Evolutionary conservation across 23 red algal genomes (phyloP).

Genomic region (Pyropia haitanensis): DNA sequence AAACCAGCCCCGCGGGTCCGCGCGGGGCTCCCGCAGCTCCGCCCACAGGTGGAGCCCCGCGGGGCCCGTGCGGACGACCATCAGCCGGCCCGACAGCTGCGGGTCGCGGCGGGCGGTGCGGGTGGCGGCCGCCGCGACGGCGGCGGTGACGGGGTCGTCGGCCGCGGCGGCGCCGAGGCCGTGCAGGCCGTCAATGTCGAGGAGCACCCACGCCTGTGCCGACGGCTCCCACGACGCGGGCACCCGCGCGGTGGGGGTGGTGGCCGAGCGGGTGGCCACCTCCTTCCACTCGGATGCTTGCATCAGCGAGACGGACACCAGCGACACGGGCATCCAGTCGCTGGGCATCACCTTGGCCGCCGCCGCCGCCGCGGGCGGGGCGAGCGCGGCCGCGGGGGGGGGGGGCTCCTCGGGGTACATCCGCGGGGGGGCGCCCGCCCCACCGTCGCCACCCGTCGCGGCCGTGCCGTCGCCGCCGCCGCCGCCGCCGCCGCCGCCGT

Average conservation of each 20-base stretch:
- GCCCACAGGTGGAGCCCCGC: constrained; percentile 55
- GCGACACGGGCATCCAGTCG: constrained; percentile 37
- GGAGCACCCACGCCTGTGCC: constrained; percentile 54
- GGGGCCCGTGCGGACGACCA: constrained; percentile 59
- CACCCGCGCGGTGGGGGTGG: constrained; percentile 4
- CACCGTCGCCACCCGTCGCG: too few relatives aligned
- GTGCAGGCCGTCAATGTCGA: constrained; percentile 53
- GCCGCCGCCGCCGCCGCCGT: too few relatives aligned
- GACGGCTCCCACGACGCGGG: constrained; percentile 51
- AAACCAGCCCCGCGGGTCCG: constrained; percentile 40
- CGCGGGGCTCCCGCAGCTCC: constrained; percentile 53
- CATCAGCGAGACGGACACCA: constrained; percentile 60
- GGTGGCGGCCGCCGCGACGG: background rate
- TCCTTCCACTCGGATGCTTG: constrained; percentile 29
- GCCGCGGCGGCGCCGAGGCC: background rate
- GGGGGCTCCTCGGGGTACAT: too few relatives aligned
- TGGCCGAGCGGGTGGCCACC: background rate
- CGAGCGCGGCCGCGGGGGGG: too few relatives aligned
- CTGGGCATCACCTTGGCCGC: background rate
- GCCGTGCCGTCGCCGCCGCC: too few relatives aligned
- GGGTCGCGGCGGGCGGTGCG: constrained; percentile 18
- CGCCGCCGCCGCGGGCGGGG: too few relatives aligned
- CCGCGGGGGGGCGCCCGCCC: too few relatives aligned
- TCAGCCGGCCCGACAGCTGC: constrained; percentile 40
- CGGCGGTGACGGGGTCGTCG: background rate